Base-by-base conservation (phyloP, 2,329 filamentous ascomycete species). In the Nakataea oryzae region DNA sequence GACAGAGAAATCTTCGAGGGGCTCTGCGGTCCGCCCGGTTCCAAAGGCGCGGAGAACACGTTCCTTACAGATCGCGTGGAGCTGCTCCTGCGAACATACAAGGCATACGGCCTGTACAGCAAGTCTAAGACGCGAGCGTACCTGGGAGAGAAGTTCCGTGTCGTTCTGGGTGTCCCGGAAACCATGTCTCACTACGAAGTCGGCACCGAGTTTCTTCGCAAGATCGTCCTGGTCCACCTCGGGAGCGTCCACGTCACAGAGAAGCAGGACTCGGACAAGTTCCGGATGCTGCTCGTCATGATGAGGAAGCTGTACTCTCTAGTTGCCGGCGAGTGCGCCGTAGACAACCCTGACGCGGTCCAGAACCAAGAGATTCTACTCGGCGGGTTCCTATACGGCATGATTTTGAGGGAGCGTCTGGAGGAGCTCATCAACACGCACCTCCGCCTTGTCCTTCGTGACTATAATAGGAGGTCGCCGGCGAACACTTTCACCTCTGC, bases 11-110 rank as follows among this genome's bases (percentile, higher is more conserved):
- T 99, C 57, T 97, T 96, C 64, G 93, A 97, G 74, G 90, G 89
- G n/a, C 78, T 99, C 60, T 88, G 97, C 58, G 93, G 93, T 50
- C 80, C 85, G 30, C 83, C 86, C 63, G 86, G 85, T 32, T 93
- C 90, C 32, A 88, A 91, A 71, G 89, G 89, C 9, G 81, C 90
- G 47, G 82, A 90, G 62, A 95, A 96, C 72, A 96, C 93, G 14
- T 97, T 97, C 77, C 84, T 97, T 66, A 96, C 92, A 7, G 93
- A 97, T 76, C 90, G 95, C 67, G 90, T 97, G 32, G 95, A 99
- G 78, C 79, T 97, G 63, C 79, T 99, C 60, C 78, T 99, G 67
- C 86, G 95, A 67, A 96, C 93, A 41, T 99, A 96, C 83, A 97
- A 97, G 75, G 84, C 84, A 27, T 97, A 97, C 75, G 85, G 86